These are phyloP conservation scores for Rosa lucieae DNA, from an alignment of 306 rosid species.

Conservation along the genomic window DNA sequence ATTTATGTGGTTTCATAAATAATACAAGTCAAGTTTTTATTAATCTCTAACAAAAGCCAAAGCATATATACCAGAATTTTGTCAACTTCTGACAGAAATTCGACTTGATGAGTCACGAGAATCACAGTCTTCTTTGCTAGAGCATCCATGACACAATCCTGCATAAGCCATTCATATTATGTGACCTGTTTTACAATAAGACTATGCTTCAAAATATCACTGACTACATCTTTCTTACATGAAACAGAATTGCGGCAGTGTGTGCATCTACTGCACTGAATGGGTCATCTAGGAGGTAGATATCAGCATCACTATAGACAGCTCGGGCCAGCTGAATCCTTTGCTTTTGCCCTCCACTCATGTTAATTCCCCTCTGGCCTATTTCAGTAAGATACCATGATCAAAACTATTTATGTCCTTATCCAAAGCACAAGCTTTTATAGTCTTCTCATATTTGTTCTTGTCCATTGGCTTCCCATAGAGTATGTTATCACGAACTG, in stretches of 20 bases:
- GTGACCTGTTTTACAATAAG: constrained; percentile 11
- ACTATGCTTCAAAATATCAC: background rate
- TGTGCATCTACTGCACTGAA: constrained; percentile 92
- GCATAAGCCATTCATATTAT: constrained; percentile 19
- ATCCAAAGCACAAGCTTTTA: constrained; percentile 68
- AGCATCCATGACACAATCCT: constrained; percentile 75
- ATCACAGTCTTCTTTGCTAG: constrained; percentile 62
- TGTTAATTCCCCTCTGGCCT: constrained; percentile 82
- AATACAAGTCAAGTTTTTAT: background rate
- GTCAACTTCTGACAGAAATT: constrained; percentile 66
- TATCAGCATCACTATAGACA: constrained; percentile 70
- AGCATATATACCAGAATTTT: constrained; percentile 50
- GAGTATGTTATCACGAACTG: constrained; percentile 69
- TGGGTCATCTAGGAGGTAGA: constrained; percentile 78
- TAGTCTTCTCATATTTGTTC: constrained; percentile 50
- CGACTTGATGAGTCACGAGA: constrained; percentile 87
- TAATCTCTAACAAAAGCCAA: background rate
- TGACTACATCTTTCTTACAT: constrained; percentile 37
- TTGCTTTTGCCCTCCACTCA: constrained; percentile 95
- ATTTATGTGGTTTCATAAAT: constrained; percentile 4
- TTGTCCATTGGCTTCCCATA: constrained; percentile 69
- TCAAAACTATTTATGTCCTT: constrained; percentile 58
- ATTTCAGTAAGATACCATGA: constrained; percentile 82
- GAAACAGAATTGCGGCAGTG: constrained; percentile 62
- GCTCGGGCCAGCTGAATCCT: constrained; percentile 87